These are phyloP conservation scores for Lasiosphaeria miniovina DNA, from an alignment of 495 filamentous ascomycete genomes.

Conservation along the genomic window DNA sequence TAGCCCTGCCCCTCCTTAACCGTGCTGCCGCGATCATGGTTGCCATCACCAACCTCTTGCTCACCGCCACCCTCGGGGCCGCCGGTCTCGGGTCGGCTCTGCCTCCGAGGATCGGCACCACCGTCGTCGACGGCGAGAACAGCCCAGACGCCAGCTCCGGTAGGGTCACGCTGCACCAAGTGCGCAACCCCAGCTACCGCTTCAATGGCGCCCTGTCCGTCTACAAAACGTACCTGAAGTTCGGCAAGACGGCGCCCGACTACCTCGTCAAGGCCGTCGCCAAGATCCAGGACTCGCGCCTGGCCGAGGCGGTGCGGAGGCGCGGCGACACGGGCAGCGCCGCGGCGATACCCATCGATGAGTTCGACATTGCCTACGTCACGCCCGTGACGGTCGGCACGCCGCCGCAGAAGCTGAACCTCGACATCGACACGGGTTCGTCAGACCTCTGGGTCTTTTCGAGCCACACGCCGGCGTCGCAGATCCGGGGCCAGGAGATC, in stretches of 20 bases:
- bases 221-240: conserved; percentile 61
- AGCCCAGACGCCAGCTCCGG: conserved; percentile 7
- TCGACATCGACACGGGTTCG: conserved; percentile 76
- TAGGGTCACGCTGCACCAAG: conserved; percentile 49
- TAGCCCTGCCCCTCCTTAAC: background rate
- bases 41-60: conserved; percentile 19
- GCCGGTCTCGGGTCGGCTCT: conserved; percentile 26
- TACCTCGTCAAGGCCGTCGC: conserved; percentile 37
- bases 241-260: conserved; percentile 41
- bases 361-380: conserved; percentile 64
- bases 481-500: conserved; percentile 51
- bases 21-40: conserved; percentile 12
- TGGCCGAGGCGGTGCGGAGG: background rate
- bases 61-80: conserved; percentile 20
- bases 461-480: conserved; percentile 22
- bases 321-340: conserved; percentile 46
- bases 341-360: conserved; percentile 52
- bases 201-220: conserved; percentile 53
- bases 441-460: conserved; percentile 65
- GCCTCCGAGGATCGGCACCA: conserved; percentile 30
- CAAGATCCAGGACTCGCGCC: conserved; percentile 20
- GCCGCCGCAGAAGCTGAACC: conserved; percentile 54
- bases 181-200: conserved; percentile 46
- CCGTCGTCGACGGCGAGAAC: conserved; percentile 10
- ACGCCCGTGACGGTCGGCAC: conserved; percentile 65